phyloP scores from a whole-genome alignment of 495 filamentous ascomycete genomes.

The Coniosporium apollinis region DNA sequence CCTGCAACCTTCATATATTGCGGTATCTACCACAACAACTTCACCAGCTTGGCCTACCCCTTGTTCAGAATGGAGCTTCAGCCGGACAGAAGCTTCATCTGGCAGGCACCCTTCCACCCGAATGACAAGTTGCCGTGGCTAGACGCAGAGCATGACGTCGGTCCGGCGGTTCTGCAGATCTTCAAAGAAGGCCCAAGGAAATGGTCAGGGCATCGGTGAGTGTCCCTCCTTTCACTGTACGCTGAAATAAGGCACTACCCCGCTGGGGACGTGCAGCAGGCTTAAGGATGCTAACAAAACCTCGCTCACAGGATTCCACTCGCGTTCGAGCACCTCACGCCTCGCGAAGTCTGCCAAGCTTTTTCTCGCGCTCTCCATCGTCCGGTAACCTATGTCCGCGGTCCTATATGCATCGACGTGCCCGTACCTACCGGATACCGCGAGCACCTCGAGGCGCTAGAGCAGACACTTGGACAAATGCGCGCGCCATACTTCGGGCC shows the following conservation, averaged over 20 bases:
- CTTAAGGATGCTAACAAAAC: too few relatives aligned
- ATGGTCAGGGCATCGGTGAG: slow-evolving; percentile 68
- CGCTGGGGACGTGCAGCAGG: too few relatives aligned
- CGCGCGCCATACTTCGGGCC: slow-evolving; percentile 57
- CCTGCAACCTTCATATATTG: slow-evolving; percentile 88
- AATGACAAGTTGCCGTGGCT: slow-evolving; percentile 86
- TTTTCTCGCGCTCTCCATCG: slow-evolving; percentile 67
- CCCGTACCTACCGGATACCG: slow-evolving; percentile 79
- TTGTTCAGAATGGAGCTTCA: slow-evolving; percentile 85
- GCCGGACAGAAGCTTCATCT: slow-evolving; percentile 69
- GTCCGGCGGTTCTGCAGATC: slow-evolving; percentile 84
- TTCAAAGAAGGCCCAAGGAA: slow-evolving; percentile 81
- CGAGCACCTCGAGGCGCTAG: slow-evolving; percentile 63
- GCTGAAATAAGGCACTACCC: too few relatives aligned
- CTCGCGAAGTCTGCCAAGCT: slow-evolving; percentile 58
- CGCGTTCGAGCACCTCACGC: slow-evolving; percentile 80
- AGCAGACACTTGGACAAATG: slow-evolving; percentile 41
- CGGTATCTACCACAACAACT: slow-evolving; percentile 98
- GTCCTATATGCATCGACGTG: slow-evolving; percentile 69
- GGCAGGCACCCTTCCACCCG: slow-evolving; percentile 88
- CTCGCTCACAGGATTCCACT: slow-evolving; percentile 67
- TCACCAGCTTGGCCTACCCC: slow-evolving; percentile 82
- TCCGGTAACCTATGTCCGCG: slow-evolving; percentile 57
- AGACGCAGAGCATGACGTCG: slow-evolving; percentile 92
- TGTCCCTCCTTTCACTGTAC: too few relatives aligned